Evolutionary conservation across 2,329 filamentous ascomycete genomes (phyloP), one percentile per base, ranked within the genome.

Genomic region (Fusarium acutatum): DNA sequence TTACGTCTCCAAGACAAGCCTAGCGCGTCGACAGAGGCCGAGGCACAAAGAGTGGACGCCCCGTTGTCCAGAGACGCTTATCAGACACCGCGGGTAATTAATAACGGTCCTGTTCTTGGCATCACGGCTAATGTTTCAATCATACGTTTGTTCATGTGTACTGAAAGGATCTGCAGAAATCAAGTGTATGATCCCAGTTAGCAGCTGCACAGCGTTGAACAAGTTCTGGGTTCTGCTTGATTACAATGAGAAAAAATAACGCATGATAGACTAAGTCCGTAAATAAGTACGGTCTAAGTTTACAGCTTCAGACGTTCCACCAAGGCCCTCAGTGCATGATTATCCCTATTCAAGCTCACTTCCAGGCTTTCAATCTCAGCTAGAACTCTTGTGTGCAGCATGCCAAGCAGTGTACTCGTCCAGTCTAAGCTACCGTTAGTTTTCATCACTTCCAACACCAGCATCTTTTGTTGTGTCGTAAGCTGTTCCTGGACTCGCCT

Each of bases 171-270:
- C 5, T n/a, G 38, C 8, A 15, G 22, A n/a, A 10, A 7, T n/a
- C 10, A 5, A 15, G 7, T 11, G n/a, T 17, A 24, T 24, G n/a
- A 41, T 24, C 22, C 6, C 14, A 17, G 17, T 24, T 9, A 7
- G n/a, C 14, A 7, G 6, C 3, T 17, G 9, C 22, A 17, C n/a
- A 6, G 0, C 9, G 6, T 41, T 1, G 1, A 0, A 17, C 14
- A 24, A 11, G 9, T 24, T 24, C 6, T 6, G 17, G 7, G 10
- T 20, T 20, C 12, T 28, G 18, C 11, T 14, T 20, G 2, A 0
- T 46, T 7, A 4, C 11, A 20, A 4, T 13, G 41, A 8, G 7
- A 12, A 20, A 8, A 13, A 26, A 26, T 26, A 11, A 26, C 15
- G 6, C 10, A 8, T 7, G 0, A 18, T 26, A 17, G 26, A 28